These are phyloP conservation scores for Trichosporon ovoides DNA, from an alignment of 1,284 basidiomycete genomes.

Conservation along the genomic window DNA sequence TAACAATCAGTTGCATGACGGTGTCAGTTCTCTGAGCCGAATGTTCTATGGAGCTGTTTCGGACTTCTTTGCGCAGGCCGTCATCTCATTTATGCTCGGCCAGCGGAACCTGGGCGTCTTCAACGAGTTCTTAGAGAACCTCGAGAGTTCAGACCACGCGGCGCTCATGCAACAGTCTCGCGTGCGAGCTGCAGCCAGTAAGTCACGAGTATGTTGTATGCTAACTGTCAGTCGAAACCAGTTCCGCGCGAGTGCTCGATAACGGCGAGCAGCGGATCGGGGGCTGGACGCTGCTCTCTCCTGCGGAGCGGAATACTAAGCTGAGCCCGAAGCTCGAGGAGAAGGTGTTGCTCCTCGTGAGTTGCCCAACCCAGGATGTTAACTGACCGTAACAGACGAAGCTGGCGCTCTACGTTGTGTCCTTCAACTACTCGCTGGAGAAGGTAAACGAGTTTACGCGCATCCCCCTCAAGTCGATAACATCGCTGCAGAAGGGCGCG, in stretches of 20 bases:
- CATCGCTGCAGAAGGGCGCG: conserved; percentile 73
- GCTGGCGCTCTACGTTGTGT: conserved; percentile 63
- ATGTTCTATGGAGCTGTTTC: conserved; percentile 57
- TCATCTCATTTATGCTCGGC: conserved; percentile 83
- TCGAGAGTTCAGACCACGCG: conserved; percentile 81
- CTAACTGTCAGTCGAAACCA: conserved; percentile 61
- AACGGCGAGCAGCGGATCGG: conserved; percentile 74
- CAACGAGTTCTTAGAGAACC: conserved; percentile 78
- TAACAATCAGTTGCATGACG: conserved; percentile 58
- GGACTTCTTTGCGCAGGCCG: conserved; percentile 94
- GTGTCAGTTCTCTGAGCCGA: conserved; percentile 82
- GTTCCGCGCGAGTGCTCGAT: conserved; percentile 70
- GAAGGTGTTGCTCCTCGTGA: conserved; percentile 79
- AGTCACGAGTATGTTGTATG: conserved; percentile 20
- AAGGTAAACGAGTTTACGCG: conserved; percentile 86
- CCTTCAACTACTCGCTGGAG: conserved; percentile 84
- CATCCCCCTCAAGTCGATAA: conserved; percentile 76
- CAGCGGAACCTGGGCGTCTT: conserved; percentile 78
- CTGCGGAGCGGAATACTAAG: conserved; percentile 66
- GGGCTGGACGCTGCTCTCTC: conserved; percentile 89
- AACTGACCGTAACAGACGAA: conserved; percentile 52
- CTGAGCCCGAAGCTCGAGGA: conserved; percentile 80
- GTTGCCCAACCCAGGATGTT: conserved; percentile 35
- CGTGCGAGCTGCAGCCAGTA: conserved; percentile 75
- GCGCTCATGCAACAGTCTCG: conserved; percentile 80